Percentiles rank a stretch among this genome's conserved stretches.
Conservation (phyloP, 2,329 filamentous ascomycete genomes). For the Penicillium brasilianum region DNA sequence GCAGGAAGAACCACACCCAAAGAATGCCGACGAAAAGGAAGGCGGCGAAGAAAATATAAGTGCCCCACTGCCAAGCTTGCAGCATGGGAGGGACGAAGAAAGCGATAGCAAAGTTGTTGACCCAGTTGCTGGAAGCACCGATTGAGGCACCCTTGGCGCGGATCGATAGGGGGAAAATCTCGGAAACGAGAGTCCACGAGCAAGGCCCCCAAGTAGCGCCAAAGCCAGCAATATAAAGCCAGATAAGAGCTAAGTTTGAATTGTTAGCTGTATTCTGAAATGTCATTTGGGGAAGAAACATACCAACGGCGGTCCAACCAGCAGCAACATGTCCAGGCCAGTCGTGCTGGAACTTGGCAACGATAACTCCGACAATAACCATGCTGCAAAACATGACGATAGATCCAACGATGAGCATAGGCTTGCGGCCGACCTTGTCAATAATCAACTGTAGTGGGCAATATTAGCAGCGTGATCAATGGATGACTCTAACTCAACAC, state of each 20-base stretch:
- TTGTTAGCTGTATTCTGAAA: not conserved
- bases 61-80: slow-evolving; percentile 32
- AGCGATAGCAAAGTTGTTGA: slow-evolving; percentile 39
- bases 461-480: not conserved
- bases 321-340: slow-evolving; percentile 34
- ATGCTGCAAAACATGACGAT: slow-evolving; percentile 32
- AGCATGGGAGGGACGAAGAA: slow-evolving; percentile 38
- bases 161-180: slow-evolving; percentile 38
- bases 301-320: slow-evolving; percentile 37
- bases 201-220: slow-evolving; percentile 37
- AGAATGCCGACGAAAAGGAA: slow-evolving; percentile 31
- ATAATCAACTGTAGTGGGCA: slow-evolving; percentile 27
- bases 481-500: slow-evolving; percentile 16
- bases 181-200: slow-evolving; percentile 36
- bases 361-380: slow-evolving; percentile 36
- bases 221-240: slow-evolving; percentile 35
- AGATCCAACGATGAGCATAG: slow-evolving; percentile 35
- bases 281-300: not conserved
- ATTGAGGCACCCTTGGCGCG: slow-evolving; percentile 38
- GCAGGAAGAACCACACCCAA: slow-evolving; percentile 50
- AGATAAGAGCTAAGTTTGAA: slow-evolving; percentile 29
- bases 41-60: slow-evolving; percentile 39
- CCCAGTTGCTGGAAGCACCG: slow-evolving; percentile 38
- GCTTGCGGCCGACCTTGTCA: slow-evolving; percentile 37
- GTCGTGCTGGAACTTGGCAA: slow-evolving; percentile 35